Conservation (phyloP, 2,329 filamentous ascomycete genomes). For the Epicoccum sorghinum region DNA sequence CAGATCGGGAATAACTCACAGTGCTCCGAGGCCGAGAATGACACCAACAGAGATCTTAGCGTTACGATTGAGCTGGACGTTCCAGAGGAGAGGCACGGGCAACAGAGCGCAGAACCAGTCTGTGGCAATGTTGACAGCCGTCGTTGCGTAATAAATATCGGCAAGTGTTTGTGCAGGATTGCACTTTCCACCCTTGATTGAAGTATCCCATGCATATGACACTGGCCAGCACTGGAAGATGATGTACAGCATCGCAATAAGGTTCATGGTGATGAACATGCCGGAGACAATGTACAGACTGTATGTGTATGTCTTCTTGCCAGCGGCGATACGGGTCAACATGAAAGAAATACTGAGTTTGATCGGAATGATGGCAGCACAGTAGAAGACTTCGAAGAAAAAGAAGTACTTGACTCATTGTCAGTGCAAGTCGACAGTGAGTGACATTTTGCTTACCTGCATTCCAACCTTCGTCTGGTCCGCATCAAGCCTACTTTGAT, state of each 20-base stretch:
- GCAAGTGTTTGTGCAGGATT: constrained; percentile 31
- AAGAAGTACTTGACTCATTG: constrained; percentile 40
- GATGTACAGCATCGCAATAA: constrained; percentile 45
- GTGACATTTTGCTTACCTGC: constrained; percentile 17
- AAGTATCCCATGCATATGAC: constrained; percentile 33
- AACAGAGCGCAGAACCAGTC: constrained; percentile 47
- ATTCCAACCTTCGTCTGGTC: constrained; percentile 14
- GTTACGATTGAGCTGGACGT: constrained; percentile 33
- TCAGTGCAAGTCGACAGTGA: background rate
- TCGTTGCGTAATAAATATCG: constrained; percentile 45
- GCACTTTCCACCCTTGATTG: constrained; percentile 34
- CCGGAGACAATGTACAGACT: constrained; percentile 37
- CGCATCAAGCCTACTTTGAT: constrained; percentile 21
- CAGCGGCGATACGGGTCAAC: constrained; percentile 43
- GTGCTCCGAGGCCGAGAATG: constrained; percentile 31
- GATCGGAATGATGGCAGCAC: constrained; percentile 43
- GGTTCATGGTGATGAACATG: constrained; percentile 39
- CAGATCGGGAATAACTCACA: constrained; percentile 17
- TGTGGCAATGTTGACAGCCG: constrained; percentile 45
- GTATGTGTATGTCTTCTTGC: constrained; percentile 32
- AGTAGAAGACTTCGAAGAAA: constrained; percentile 47
- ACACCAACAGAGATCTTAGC: constrained; percentile 32
- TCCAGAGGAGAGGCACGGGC: constrained; percentile 32
- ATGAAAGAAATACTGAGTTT: constrained; percentile 48
- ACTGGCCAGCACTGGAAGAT: constrained; percentile 46